phyloP scores from a whole-genome alignment of 176 grass and related monocot genomes.

The Oryza rufipogon region DNA sequence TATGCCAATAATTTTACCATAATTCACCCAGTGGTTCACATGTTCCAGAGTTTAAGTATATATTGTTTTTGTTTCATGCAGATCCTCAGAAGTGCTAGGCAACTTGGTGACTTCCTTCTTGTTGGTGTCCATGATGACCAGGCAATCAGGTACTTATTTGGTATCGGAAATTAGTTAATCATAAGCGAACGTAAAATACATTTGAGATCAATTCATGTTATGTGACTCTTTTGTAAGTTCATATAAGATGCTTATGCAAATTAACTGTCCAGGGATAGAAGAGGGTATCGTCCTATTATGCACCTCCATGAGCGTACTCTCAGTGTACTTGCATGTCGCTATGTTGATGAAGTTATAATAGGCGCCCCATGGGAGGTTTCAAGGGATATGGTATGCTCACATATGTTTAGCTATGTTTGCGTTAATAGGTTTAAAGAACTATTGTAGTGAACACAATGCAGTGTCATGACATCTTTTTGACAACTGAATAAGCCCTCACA shows the following conservation, averaged over 20 bases:
- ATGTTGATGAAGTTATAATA: slow-evolving; percentile 98
- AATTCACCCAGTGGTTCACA: neutral
- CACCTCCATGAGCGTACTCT: slow-evolving; percentile 94
- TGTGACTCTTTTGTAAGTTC: slow-evolving; percentile 5
- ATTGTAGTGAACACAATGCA: neutral
- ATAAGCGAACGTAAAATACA: neutral
- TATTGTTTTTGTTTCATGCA: slow-evolving; percentile 44
- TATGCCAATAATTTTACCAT: slow-evolving; percentile 37
- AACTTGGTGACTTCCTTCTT: slow-evolving; percentile 94
- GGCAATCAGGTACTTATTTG: slow-evolving; percentile 62
- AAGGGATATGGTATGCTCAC: slow-evolving; percentile 77
- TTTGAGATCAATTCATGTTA: slow-evolving; percentile 15
- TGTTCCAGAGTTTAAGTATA: neutral
- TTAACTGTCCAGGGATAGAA: slow-evolving; percentile 67
- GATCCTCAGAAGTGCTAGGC: slow-evolving; percentile 88
- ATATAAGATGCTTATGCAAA: slow-evolving; percentile 33
- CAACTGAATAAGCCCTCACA: slow-evolving; percentile 2
- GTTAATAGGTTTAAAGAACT: neutral
- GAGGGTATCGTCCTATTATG: slow-evolving; percentile 71
- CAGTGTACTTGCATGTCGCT: slow-evolving; percentile 88
- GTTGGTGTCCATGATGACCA: slow-evolving; percentile 93
- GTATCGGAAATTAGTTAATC: slow-evolving; percentile 3
- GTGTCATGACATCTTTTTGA: neutral
- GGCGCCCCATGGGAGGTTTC: slow-evolving; percentile 93
- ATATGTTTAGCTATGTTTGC: neutral